A percentile compares a stretch with the other conserved stretches of the same genome.
These are phyloP conservation scores for Sugiyamaella grinbergsii DNA, from an alignment of 1,139 yeast genomes.

Conservation along the genomic window DNA sequence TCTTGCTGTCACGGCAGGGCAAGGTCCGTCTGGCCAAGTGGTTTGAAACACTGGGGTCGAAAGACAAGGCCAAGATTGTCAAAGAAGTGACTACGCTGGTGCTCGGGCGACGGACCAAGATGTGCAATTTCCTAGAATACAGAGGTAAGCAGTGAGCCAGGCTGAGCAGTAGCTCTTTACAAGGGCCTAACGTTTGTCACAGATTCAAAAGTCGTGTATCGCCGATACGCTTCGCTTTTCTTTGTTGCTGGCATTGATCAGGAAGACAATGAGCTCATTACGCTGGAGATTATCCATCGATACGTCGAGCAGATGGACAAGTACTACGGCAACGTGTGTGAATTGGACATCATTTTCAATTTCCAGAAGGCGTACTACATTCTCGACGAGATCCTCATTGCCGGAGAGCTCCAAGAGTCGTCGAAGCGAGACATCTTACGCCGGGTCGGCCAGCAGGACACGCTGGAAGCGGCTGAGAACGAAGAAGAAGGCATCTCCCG, in stretches of 20 bases:
- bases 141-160: conserved; percentile 43
- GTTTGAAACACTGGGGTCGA: conserved; percentile 80
- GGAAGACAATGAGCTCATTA: conserved; percentile 82
- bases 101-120: conserved; percentile 81
- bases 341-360: conserved; percentile 82
- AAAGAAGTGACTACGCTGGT: conserved; percentile 86
- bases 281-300: conserved; percentile 85
- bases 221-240: conserved; percentile 90
- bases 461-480: conserved; percentile 66
- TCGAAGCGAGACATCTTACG: conserved; percentile 77
- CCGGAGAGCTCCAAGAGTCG: conserved; percentile 83
- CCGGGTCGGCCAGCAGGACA: conserved; percentile 78
- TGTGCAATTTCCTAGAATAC: conserved; percentile 95
- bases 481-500: conserved; percentile 43
- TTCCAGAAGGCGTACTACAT: conserved; percentile 92
- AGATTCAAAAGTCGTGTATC: conserved; percentile 83
- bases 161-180: background rate
- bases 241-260: conserved; percentile 84
- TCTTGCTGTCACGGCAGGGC: conserved; percentile 90
- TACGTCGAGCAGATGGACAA: conserved; percentile 97
- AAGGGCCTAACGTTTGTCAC: background rate
- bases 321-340: conserved; percentile 95
- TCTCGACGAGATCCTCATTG: conserved; percentile 79
- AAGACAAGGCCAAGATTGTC: conserved; percentile 80
- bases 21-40: conserved; percentile 91